Conservation (phyloP, 2,329 filamentous ascomycete species). For the Drechslerella dactyloides region DNA sequence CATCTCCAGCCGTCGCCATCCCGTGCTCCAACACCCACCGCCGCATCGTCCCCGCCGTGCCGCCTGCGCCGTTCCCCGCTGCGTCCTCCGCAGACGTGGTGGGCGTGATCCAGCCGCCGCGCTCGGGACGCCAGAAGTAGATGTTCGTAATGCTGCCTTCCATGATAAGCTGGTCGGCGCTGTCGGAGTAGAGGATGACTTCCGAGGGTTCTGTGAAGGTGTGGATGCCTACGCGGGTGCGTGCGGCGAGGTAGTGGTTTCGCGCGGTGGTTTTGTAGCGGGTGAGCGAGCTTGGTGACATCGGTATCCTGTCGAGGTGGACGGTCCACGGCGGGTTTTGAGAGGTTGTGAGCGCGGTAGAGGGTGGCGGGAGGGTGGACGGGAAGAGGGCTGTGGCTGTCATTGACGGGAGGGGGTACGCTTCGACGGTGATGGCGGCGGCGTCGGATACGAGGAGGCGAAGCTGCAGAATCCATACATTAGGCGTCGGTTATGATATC, state of each 20-base stretch:
- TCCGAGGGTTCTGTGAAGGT: constrained; percentile 66
- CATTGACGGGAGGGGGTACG: constrained; percentile 24
- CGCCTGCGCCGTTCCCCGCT: constrained; percentile 13
- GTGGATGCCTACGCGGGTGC: constrained; percentile 66
- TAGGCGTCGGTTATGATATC: too few relatives aligned
- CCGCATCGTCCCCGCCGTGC: constrained; percentile 34
- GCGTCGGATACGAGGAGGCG: constrained; percentile 50
- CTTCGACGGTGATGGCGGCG: constrained; percentile 41
- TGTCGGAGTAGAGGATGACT: constrained; percentile 60
- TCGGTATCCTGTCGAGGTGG: constrained; percentile 63
- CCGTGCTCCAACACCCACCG: constrained; percentile 46
- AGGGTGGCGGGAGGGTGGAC: constrained; percentile 7
- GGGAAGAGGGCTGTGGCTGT: constrained; percentile 22
- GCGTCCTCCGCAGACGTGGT: constrained; percentile 20
- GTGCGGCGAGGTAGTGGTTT: constrained; percentile 73
- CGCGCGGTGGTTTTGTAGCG: constrained; percentile 84
- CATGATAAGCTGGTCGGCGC: constrained; percentile 68
- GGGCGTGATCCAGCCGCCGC: constrained; percentile 79
- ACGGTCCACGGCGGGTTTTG: constrained; percentile 61
- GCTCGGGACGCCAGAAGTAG: constrained; percentile 71
- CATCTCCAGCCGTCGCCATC: constrained; percentile 43
- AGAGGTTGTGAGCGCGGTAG: neutral
- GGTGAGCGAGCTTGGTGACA: constrained; percentile 68
- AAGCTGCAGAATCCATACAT: constrained; percentile 42
- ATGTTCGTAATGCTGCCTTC: constrained; percentile 83